These are phyloP conservation scores for Scheffersomyces amazonensis DNA, from an alignment of 805 yeast genomes.

Conservation along the genomic window DNA sequence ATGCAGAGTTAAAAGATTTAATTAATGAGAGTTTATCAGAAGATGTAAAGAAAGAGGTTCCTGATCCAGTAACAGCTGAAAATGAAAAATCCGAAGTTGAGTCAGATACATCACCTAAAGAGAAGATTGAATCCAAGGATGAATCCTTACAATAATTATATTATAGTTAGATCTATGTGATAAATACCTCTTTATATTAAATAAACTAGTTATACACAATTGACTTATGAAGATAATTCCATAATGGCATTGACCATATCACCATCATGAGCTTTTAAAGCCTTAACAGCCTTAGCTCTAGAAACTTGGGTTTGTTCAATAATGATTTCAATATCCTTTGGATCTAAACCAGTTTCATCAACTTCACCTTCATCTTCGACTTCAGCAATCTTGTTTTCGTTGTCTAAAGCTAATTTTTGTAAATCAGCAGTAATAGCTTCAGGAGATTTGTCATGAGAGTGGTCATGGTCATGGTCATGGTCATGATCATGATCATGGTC, in stretches of 20 bases:
- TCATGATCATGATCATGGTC: conserved; percentile 30
- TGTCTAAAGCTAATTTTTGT: conserved; percentile 59
- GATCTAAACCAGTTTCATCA: conserved; percentile 81
- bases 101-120: too few relatives aligned
- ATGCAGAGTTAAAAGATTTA: background rate
- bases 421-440: conserved; percentile 81
- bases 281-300: conserved; percentile 86
- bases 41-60: background rate
- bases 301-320: conserved; percentile 89
- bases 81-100: background rate
- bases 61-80: background rate
- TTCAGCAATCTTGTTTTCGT: conserved; percentile 23
- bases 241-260: conserved; percentile 96
- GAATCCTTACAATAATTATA: too few relatives aligned
- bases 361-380: conserved; percentile 52
- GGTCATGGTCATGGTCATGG: conserved; percentile 10
- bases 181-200: too few relatives aligned
- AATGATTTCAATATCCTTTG: conserved; percentile 80
- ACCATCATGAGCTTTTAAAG: conserved; percentile 83
- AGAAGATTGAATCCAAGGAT: too few relatives aligned
- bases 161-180: too few relatives aligned
- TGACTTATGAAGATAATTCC: conserved; percentile 52
- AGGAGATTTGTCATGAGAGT: conserved; percentile 54
- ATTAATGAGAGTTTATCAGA: background rate
- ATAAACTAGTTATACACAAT: too few relatives aligned